Base-by-base conservation (phyloP, 2,329 filamentous ascomycete species). In the Gaeumannomyces sp. region DNA sequence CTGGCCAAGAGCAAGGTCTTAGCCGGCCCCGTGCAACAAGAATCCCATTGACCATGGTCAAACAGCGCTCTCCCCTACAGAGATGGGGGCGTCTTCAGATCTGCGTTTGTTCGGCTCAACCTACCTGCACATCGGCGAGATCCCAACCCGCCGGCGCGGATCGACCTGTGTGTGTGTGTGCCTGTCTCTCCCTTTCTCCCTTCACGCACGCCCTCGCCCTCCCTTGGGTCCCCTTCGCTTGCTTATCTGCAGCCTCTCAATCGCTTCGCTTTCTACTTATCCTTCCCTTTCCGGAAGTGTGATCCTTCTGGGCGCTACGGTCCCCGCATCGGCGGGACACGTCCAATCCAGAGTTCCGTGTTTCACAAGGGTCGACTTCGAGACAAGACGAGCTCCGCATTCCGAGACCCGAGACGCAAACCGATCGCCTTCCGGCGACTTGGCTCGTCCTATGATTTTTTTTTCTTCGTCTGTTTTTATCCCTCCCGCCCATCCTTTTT, bases 361-460 rank as follows among this genome's bases (percentile, higher is more conserved):
- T 53, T 53, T 53, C 45, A 53, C 45, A 53, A 11, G 45, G 45
- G 45, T 53, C n/a, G 45, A 53, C 22, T 53, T 53, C 22, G 45
- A 53, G 45, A 53, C 45, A 25, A 53, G 45, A 53, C 45, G 45
- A 25, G 22, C 45, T n/a, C 45, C 45, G 45, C 45, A 53, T 10
- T 25, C 45, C 45, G 45, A 53, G 45, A 53, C 45, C 45, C 45
- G 45, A 53, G 45, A 53, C 45, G 45, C 45, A 53, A 53, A 3
- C 45, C 45, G 45, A 53, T 53, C 45, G 45, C 45, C 45, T 53
- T 53, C 45, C 45, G 45, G 45, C 8, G n/a, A 22, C 45, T n/a
- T 60, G 22, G 29, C 59, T 35, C 57, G 57, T 31, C 29, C 25
- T 59, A 59, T 59, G 57, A 29, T 28, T 59, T 59, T 59, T 29